Evolutionary conservation across 352 stramenopile species (phyloP), one percentile per base, ranked within the genome.

Genomic region (Elongisporangium anandrum): DNA sequence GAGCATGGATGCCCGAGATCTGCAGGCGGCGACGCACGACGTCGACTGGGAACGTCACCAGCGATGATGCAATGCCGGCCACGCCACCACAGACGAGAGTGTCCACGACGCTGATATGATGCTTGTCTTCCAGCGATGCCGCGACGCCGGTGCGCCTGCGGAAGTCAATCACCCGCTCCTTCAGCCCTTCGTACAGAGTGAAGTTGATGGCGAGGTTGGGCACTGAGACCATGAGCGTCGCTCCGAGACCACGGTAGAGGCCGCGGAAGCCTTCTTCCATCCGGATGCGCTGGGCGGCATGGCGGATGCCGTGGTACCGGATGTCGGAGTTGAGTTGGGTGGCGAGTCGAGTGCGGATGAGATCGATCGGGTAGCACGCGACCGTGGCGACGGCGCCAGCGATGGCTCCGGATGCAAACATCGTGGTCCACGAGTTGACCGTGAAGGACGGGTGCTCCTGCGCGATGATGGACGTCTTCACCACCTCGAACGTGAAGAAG

Each of bases 191-290:
- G 65, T 98, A 99, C 20, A 98, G 84, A 53, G 92, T 95, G 59
- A 97, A 98, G 52, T 95, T 98, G 76, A 99, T 97, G 54, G 91
- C 94, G 62, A 98, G 84, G 70, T 97, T 99, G 5, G 96, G 96
- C 50, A 98, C 95, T 17, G 93, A 96, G 52, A 99, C 96, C 65
- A 96, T 88, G 48, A 99, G 74, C 52, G 96, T 98, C 16, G 95
- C 90, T 17, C 85, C 81, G 38, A 99, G 81, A 10, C 96, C 96
- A 21, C 88, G 88, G 69, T 99, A 99, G 38, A 99, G 81, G 4
- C 96, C 96, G 12, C 73, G 55, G n/a, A 93, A 71, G 19, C 96
- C 96, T 75, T 97, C 78, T 58, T 90, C 76, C 21, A 70, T 64
- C 74, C 77, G 82, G 75, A 99, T 98, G 70, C 97, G 96, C 56